Evolutionary conservation across 1,139 yeast species (phyloP).

Genomic region (Yamadazyma spencermartinsiae): DNA sequence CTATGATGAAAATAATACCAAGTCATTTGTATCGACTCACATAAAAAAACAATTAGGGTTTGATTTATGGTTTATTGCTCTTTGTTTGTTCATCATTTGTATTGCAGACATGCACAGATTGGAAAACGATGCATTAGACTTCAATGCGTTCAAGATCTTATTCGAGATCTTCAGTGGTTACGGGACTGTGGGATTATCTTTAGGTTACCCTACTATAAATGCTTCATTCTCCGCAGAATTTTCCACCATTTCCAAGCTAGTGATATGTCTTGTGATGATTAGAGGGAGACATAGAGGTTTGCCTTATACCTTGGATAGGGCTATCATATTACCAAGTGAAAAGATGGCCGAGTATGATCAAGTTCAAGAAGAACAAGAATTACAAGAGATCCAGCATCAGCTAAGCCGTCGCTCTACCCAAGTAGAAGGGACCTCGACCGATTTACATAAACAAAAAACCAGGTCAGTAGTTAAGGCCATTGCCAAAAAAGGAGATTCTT

Average conservation of each 20-base stretch:
- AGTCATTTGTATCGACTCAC: conserved; percentile 77
- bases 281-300: conserved; percentile 96
- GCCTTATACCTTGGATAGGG: conserved; percentile 90
- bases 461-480: conserved; percentile 7
- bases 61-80: conserved; percentile 88
- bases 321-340: conserved; percentile 80
- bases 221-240: conserved; percentile 64
- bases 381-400: neutral
- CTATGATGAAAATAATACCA: conserved; percentile 37
- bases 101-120: conserved; percentile 75
- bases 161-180: conserved; percentile 93
- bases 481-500: conserved; percentile 10
- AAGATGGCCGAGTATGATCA: conserved; percentile 66
- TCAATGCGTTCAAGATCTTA: conserved; percentile 68
- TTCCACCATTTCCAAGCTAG: conserved; percentile 48
- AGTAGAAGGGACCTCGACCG: neutral
- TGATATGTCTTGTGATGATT: conserved; percentile 82
- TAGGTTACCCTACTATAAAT: conserved; percentile 69
- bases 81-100: conserved; percentile 82
- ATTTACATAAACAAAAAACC: neutral
- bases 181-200: conserved; percentile 89
- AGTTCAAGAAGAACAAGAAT: conserved; percentile 54
- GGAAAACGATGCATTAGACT: conserved; percentile 44
- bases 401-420: conserved; percentile 1
- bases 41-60: conserved; percentile 86